phyloP scores from a whole-genome alignment of 1,284 basidiomycete species.

The Pseudomicrostroma phylloplanum region DNA sequence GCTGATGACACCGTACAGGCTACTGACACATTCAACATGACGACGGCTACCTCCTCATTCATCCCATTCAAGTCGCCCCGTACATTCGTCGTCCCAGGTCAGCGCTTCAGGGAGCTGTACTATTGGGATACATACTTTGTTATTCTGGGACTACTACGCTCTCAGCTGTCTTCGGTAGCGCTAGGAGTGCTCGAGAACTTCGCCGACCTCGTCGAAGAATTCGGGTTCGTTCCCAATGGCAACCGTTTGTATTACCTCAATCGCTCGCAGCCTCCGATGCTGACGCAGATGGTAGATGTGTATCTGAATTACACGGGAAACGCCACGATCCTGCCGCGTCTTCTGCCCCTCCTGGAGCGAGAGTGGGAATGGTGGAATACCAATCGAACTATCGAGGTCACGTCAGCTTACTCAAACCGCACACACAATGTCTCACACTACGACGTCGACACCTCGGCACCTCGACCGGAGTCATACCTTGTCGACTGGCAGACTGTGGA shows the following conservation, averaged over 20 bases:
- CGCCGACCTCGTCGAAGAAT: conserved; percentile 81
- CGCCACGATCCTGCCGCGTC: conserved; percentile 61
- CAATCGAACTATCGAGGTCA: conserved; percentile 68
- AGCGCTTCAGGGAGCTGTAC: conserved; percentile 59
- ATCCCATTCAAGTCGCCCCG: conserved; percentile 71
- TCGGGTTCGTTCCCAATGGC: conserved; percentile 90
- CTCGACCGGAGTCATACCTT: conserved; percentile 67
- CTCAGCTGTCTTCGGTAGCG: conserved; percentile 66
- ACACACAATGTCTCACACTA: conserved; percentile 67
- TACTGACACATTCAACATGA: conserved; percentile 41
- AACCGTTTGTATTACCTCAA: conserved; percentile 75
- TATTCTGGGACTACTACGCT: conserved; percentile 66
- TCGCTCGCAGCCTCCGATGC: conserved; percentile 77
- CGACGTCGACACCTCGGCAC: conserved; percentile 65
- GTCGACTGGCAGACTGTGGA: conserved; percentile 69
- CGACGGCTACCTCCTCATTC: conserved; percentile 67
- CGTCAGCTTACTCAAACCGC: conserved; percentile 65
- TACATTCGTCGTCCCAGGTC: conserved; percentile 80
- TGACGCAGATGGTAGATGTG: conserved; percentile 61
- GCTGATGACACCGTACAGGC: conserved; percentile 55
- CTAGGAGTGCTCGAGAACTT: conserved; percentile 57
- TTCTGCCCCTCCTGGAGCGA: conserved; percentile 63
- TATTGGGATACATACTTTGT: conserved; percentile 39
- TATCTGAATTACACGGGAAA: conserved; percentile 63
- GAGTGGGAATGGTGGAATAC: conserved; percentile 76